Conservation (phyloP, 768 basidiomycete species). For the Phanerochaete carnosa region DNA sequence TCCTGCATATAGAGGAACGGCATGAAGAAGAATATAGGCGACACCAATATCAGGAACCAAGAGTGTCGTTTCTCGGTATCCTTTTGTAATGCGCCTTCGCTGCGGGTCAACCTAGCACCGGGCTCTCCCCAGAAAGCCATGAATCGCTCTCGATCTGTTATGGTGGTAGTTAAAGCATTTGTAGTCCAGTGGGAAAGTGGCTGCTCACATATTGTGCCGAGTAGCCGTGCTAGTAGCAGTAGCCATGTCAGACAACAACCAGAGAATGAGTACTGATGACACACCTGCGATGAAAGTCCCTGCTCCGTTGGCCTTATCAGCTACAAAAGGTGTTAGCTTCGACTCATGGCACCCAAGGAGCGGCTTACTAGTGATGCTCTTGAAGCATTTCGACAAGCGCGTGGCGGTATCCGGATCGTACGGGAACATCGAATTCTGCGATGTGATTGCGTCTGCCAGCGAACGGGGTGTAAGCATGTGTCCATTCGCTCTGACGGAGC, state of each 20-base stretch:
- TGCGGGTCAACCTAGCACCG: conserved; percentile 35
- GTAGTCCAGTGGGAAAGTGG: not conserved
- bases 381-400: not conserved
- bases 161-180: not conserved
- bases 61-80: conserved; percentile 2
- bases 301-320: not conserved
- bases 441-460: not conserved
- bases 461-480: not conserved
- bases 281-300: not conserved
- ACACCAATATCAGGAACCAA: not conserved
- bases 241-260: not conserved
- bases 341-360: not conserved
- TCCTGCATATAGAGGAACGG: conserved; percentile 43
- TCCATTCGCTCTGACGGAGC: not conserved
- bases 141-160: conserved; percentile 30
- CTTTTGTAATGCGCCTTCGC: conserved; percentile 29
- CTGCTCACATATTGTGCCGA: not conserved
- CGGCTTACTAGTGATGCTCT: not conserved
- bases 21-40: conserved; percentile 12
- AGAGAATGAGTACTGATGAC: not conserved
- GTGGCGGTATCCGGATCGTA: not conserved
- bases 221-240: not conserved
- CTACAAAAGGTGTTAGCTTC: not conserved
- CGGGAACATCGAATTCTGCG: conserved; percentile 6
- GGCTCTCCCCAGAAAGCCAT: conserved; percentile 41